Conservation (phyloP, 176 grass and related monocot species). For the Oryza coarctata region DNA sequence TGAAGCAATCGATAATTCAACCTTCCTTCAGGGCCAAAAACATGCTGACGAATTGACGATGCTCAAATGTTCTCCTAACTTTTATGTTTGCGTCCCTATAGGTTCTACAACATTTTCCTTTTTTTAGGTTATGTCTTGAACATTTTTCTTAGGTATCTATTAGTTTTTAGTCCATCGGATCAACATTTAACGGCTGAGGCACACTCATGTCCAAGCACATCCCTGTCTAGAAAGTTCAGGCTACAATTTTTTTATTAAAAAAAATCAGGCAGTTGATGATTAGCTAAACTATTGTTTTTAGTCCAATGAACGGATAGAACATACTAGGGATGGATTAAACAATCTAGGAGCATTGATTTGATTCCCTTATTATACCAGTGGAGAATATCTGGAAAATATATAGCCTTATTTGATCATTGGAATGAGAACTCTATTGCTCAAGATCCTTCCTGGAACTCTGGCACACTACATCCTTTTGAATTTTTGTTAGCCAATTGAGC, state of each 20-base stretch:
- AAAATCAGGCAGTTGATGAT: background rate
- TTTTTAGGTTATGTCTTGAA: too few species aligned
- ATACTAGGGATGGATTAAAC: background rate
- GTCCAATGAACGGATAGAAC: background rate
- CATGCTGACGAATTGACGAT: background rate
- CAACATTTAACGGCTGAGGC: background rate
- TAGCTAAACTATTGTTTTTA: background rate
- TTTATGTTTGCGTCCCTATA: background rate
- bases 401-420: background rate
- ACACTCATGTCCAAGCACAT: background rate
- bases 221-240: background rate
- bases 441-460: background rate
- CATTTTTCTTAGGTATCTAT: background rate
- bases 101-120: background rate
- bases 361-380: background rate
- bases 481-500: background rate
- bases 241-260: background rate
- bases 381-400: background rate
- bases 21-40: background rate
- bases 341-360: background rate
- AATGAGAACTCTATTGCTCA: background rate
- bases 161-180: background rate
- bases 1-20: background rate
- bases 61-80: background rate
- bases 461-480: background rate